Base-by-base conservation (phyloP, 345 rosid species). In the Salix dunnii region DNA sequence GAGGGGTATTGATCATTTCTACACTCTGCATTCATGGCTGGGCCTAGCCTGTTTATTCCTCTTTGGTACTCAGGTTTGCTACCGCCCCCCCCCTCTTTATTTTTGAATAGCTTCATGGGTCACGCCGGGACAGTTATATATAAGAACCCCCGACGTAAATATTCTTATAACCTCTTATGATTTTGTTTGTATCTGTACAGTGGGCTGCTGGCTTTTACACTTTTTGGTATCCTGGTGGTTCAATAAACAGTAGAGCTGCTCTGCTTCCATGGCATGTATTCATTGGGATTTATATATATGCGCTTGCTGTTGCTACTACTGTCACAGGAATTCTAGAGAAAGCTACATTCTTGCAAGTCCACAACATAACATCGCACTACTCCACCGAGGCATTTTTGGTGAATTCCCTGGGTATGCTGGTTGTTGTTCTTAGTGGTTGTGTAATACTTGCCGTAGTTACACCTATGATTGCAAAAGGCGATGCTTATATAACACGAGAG, bases 21-120 rank as follows among this genome's bases (percentile, higher is more conserved):
- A 95, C 89, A 95, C 96, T 84, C 91, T 95, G 71, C 97, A 93
- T 85, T 95, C 97, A 0, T 93, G 97, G 99, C 86, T 93, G 77
- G 99, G 99, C 42, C 77, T 95, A 20, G 86, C 89, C 74, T 93
- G 97, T 81, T 83, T 95, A 63, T 80, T 89, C 78, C 88, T 91
- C 58, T 95, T 95, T 12, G 85, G 91, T 25, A 76, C 89, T 74
- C 99, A 95, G 97, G 99, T 95, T 28, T 66, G 25, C 31, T 1
- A 16, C 48, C 51, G 8, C 23, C n/a, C 55, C 17, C 2, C 25
- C 21, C 20, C 28, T 40, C 8, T 23, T 28, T 74, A 13, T 43
- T 21, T 64, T n/a, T 3, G 40, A 7, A 25, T 68, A 1, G n/a
- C 13, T 46, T 23, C 46, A 69, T 69, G n/a, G 48, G 16, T 25